phyloP scores from a whole-genome alignment of 768 basidiomycete species.

The Exidia glandulosa region DNA sequence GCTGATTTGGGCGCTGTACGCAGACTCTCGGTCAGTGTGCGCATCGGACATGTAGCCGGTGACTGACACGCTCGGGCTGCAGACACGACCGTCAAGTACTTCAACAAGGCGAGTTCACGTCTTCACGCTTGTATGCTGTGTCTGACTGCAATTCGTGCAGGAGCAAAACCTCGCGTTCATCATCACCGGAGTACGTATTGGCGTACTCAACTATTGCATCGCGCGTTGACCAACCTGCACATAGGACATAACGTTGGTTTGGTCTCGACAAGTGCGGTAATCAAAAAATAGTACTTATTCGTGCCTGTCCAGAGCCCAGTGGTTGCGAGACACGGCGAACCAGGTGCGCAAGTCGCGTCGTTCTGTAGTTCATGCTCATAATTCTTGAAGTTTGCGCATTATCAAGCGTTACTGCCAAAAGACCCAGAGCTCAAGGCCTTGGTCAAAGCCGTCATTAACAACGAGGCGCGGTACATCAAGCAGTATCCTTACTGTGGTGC shows the following conservation, averaged over 20 bases:
- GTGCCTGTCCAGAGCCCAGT: constrained; percentile 48
- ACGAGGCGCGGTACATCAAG: constrained; percentile 54
- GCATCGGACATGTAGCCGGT: not conserved
- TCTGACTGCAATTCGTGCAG: constrained; percentile 21
- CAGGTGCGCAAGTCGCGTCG: constrained; percentile 33
- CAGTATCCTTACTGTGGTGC: constrained; percentile 71
- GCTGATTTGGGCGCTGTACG: not conserved
- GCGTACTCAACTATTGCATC: not conserved
- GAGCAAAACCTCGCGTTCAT: constrained; percentile 66
- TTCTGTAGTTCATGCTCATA: not conserved
- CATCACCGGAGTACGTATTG: constrained; percentile 53
- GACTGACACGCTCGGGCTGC: not conserved
- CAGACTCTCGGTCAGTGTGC: constrained; percentile 46
- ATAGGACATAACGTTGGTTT: constrained; percentile 62
- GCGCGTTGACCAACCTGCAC: not conserved
- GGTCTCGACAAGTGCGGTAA: not conserved
- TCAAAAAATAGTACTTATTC: constrained; percentile 3
- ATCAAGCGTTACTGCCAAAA: constrained; percentile 42
- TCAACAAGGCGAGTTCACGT: constrained; percentile 35
- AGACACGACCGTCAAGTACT: constrained; percentile 78
- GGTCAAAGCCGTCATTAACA: constrained; percentile 75
- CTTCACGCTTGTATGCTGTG: not conserved
- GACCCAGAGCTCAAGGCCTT: constrained; percentile 52
- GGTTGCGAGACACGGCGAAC: constrained; percentile 75
- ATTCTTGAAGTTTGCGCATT: constrained; percentile 51